A percentile compares a stretch with the other conserved stretches of the same genome.
Conservation (phyloP, 805 yeast species). For the Candida mattraensis region DNA sequence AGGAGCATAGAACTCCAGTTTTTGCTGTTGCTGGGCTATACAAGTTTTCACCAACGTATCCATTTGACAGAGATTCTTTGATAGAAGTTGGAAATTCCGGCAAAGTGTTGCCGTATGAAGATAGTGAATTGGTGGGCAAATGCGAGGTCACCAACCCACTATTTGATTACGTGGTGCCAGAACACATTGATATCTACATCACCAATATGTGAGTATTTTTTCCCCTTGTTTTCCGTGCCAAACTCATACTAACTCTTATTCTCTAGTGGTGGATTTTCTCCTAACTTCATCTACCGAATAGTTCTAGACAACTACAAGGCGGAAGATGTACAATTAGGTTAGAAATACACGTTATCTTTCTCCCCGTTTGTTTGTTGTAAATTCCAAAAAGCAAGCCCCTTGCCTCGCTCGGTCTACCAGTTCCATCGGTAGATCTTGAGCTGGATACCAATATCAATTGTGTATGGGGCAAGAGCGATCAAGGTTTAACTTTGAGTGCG, state of each 20-base stretch:
- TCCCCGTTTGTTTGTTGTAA: conserved; percentile 1
- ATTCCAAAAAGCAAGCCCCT: conserved; percentile 39
- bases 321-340: conserved; percentile 69
- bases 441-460: conserved; percentile 45
- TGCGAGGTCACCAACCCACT: conserved; percentile 85
- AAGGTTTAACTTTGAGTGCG: conserved; percentile 59
- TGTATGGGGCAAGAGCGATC: conserved; percentile 49
- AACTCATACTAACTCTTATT: conserved; percentile 6
- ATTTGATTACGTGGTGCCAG: conserved; percentile 91
- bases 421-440: conserved; percentile 49
- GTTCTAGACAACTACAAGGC: conserved; percentile 91
- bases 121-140: conserved; percentile 64
- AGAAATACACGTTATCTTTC: no score
- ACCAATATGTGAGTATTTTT: conserved; percentile 63
- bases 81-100: conserved; percentile 93
- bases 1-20: conserved; percentile 93
- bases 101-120: conserved; percentile 77
- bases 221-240: conserved; percentile 1
- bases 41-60: conserved; percentile 90
- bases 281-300: conserved; percentile 92
- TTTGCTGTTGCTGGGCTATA: conserved; percentile 93
- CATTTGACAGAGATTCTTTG: conserved; percentile 78
- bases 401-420: conserved; percentile 61
- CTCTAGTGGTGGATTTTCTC: conserved; percentile 82
- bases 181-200: conserved; percentile 87